Evolutionary conservation across 75 land plant species (phyloP), one percentile per base, ranked within the genome.

Genomic region (Picea glauca): DNA sequence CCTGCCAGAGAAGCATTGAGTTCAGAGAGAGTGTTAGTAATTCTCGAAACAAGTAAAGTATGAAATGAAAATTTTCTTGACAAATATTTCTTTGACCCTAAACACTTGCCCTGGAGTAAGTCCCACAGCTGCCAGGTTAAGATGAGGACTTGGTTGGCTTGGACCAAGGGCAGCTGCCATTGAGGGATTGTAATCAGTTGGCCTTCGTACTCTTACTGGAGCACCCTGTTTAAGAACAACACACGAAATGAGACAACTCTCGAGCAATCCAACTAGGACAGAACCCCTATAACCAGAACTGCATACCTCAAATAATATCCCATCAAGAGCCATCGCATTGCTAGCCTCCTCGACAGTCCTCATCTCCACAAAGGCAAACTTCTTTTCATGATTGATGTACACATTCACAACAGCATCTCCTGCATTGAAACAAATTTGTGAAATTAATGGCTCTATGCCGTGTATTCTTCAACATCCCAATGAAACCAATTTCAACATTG

Each of bases 341-440:
- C 98, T 94, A 12, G 99, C 99, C 82, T 97, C 99, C 81, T 97
- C 99, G 60, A 97, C 98, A 54, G 99, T 91, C 77, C 99, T 89
- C 99, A 97, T 97, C 76, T 97, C 98, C 77, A 97, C 99, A 88
- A 97, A 97, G 38, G 99, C 99, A 83, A 94, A 97, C 54, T 93
- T 91, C 88, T 97, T 94, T 66, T 94, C 98, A 83, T 97, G 98
- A 75, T 97, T 94, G 43, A 97, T 97, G 72, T 93, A 97, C 0
- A 97, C 99, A 85, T 94, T 95, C 5, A 97, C 98, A 54, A 97
- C 99, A 54, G 96, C 96, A 89, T 97, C 98, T 50, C 99, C 56
- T 50, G 56, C 56, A 50, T 50, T 50, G 11, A 1, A 50, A 11
- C 56, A 50, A 50, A 9, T 50, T 50, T 50, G 56, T 9, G 12